Evolutionary conservation across 225 moss, liverwort and hornwort genomes (phyloP), one percentile per base, ranked within the genome.

Genomic region (Thuidium tamariscinum): DNA sequence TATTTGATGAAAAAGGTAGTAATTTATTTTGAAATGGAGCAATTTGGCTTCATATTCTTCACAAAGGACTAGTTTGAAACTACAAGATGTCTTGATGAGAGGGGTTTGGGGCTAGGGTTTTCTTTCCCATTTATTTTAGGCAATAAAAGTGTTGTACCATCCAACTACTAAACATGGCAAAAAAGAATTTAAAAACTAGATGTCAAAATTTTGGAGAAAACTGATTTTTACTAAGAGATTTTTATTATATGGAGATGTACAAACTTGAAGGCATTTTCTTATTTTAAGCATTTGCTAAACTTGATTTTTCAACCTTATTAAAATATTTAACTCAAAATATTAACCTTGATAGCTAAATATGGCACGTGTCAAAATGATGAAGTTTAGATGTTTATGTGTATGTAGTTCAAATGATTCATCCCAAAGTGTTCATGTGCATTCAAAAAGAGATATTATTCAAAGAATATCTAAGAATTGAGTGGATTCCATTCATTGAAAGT

Each of bases 281-380:
- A 9, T 9, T 27, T 5, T 2, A 5, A 26, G 9, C 16, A 42
- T 70, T 0, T 15, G 0, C 0, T 2, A 1, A 46, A 8, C 0
- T 46, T 71, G 0, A 16, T 17, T 44, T 72, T 11, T 1, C 6
- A 39, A 10, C 0, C 0, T 1, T 46, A 72, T 17, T 29, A 16
- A 29, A 70, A 44, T 9, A 29, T 27, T 46, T 27, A 6, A 3
- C 4, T 30, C 1, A 0, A 18, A 30, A 30, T 10, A 0, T 1
- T 44, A 2, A 44, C 29, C 3, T 46, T 72, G 0, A 46, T 18
- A 17, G 6, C 1, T 0, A 2, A 0, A 0, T 10, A 44, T 0
- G 0, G 0, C 10, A 46, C 6, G 10, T 46, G 6, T 6, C 0
- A 18, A 0, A 72, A 0, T 17, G 2, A 29, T 72, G 30, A 30